These are phyloP conservation scores for Pouteria campechiana DNA, from an alignment of 179 eudicot species.

Conservation along the genomic window DNA sequence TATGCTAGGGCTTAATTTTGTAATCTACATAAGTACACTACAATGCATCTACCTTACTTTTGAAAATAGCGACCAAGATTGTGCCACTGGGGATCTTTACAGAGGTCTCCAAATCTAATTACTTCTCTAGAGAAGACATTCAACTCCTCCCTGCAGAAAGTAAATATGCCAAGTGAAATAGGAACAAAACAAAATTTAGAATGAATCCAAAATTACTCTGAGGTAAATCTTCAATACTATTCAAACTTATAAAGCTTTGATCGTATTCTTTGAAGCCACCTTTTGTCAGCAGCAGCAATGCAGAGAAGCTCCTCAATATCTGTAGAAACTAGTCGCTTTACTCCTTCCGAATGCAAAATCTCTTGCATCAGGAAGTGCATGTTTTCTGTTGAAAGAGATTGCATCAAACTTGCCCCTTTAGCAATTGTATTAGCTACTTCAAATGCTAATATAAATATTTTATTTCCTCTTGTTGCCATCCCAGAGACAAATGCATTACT, in stretches of 20 bases:
- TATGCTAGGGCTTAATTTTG: no score
- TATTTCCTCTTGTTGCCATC: constrained; percentile 35
- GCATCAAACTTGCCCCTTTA: constrained; percentile 47
- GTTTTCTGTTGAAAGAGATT: constrained; percentile 54
- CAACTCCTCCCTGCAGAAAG: constrained; percentile 58
- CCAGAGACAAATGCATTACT: constrained; percentile 36
- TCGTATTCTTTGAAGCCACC: no score
- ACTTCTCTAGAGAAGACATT: constrained; percentile 71
- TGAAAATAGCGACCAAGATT: constrained; percentile 58
- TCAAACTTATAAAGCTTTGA: no score
- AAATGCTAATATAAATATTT: constrained; percentile 45
- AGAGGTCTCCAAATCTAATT: constrained; percentile 72
- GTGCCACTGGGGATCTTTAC: constrained; percentile 98
- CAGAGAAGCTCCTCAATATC: constrained; percentile 41
- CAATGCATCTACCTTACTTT: constrained; percentile 43
- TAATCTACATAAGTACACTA: no score
- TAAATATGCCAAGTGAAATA: no score
- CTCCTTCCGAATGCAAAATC: constrained; percentile 43
- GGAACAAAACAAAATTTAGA: background rate
- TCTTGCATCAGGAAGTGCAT: constrained; percentile 37
- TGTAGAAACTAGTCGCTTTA: constrained; percentile 42
- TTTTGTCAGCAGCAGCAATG: constrained; percentile 60
- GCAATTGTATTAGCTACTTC: constrained; percentile 67
- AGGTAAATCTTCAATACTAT: no score
- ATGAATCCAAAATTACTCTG: background rate